Conservation (phyloP, 495 filamentous ascomycete genomes). For the Aspergillus homomorphus region DNA sequence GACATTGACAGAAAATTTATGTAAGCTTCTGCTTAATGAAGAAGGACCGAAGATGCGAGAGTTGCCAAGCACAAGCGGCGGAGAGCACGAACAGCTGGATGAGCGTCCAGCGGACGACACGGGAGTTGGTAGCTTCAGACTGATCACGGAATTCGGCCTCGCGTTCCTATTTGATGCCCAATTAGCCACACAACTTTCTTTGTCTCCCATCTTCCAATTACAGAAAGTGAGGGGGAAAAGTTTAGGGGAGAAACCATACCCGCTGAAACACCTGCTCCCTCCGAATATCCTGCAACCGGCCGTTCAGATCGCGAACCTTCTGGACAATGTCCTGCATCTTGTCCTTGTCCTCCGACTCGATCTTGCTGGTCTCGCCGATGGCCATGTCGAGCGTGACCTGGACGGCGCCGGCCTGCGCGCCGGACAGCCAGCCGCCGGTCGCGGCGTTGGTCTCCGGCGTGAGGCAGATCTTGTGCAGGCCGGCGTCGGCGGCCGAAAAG, state of each 20-base stretch:
- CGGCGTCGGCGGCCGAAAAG: constrained; percentile 89
- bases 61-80: constrained; percentile 93
- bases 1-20: constrained; percentile 15
- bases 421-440: constrained; percentile 65
- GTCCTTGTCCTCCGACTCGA: constrained; percentile 89
- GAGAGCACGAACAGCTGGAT: constrained; percentile 87
- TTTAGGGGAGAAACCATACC: constrained; percentile 50
- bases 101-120: constrained; percentile 91
- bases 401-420: constrained; percentile 67
- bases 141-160: constrained; percentile 98
- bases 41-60: constrained; percentile 90
- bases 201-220: too few relatives aligned
- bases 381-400: constrained; percentile 85
- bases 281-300: constrained; percentile 81
- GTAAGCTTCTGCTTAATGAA: constrained; percentile 99
- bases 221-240: too few relatives aligned
- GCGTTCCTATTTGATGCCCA: constrained; percentile 63
- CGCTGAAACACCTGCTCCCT: constrained; percentile 95
- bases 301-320: constrained; percentile 87
- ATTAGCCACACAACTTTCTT: too few relatives aligned
- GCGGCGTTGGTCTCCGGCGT: constrained; percentile 66
- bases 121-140: constrained; percentile 86
- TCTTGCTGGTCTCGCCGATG: constrained; percentile 92
- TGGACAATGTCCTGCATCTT: constrained; percentile 90
- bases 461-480: constrained; percentile 94